phyloP scores from a whole-genome alignment of 2,329 filamentous ascomycete genomes.

The Penicillium expansum region DNA sequence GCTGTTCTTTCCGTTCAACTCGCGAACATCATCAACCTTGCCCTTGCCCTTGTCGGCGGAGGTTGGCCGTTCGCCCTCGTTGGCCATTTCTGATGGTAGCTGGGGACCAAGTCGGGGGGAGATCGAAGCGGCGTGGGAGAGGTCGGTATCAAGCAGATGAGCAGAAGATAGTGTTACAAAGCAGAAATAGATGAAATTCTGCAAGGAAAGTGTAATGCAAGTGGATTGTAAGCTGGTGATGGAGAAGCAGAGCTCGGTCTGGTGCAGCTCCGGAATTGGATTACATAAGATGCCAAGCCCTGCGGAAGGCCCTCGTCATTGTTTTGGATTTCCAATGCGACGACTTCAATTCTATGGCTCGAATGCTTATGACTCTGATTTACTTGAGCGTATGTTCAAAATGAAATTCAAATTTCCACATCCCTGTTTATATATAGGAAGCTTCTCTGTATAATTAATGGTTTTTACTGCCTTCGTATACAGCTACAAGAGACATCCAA shows the following conservation, averaged over 20 bases:
- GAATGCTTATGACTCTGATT: background rate
- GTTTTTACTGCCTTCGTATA: background rate
- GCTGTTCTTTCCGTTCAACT: conserved; percentile 54
- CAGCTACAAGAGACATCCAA: no score
- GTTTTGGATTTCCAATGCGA: conserved; percentile 12
- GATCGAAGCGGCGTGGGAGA: conserved; percentile 9
- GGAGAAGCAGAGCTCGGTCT: conserved; percentile 26
- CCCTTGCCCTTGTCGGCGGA: conserved; percentile 93
- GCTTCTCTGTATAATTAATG: no score
- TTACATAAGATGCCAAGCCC: conserved; percentile 25
- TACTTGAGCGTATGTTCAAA: background rate
- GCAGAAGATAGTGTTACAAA: conserved; percentile 9
- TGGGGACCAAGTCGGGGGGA: conserved; percentile 28
- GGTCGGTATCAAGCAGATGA: conserved; percentile 1
- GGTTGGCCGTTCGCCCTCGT: conserved; percentile 84
- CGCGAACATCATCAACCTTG: conserved; percentile 72
- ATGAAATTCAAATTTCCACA: no score
- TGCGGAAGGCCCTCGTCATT: conserved; percentile 20
- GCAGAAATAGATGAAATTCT: conserved; percentile 16
- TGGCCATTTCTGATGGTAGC: conserved; percentile 67
- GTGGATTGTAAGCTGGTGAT: conserved; percentile 29
- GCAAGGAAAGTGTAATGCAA: conserved; percentile 19
- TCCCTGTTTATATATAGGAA: background rate
- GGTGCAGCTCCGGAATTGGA: conserved; percentile 22
- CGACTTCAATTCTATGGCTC: background rate